These are phyloP conservation scores for Trichoderma aggressivum DNA, from an alignment of 2,329 filamentous ascomycete genomes.

Conservation along the genomic window DNA sequence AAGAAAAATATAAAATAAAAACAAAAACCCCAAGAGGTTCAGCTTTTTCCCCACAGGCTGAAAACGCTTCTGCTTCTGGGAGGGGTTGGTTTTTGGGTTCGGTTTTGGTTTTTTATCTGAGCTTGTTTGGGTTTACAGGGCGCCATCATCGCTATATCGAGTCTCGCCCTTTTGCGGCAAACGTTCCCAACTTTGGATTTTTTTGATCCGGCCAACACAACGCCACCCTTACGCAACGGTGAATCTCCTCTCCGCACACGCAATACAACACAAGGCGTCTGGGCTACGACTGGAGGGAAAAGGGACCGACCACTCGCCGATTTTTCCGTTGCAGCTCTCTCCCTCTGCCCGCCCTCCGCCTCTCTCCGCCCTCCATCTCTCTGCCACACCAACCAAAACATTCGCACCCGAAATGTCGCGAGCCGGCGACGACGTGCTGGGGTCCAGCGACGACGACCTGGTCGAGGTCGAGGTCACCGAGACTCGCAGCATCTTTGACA, in stretches of 20 bases:
- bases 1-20: not conserved
- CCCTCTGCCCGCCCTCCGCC: not conserved
- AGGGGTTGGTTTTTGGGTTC: not conserved
- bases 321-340: not conserved
- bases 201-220: not conserved
- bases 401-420: constrained; percentile 19
- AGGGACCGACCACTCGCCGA: not conserved
- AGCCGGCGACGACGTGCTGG: constrained; percentile 19
- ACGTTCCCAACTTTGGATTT: not conserved
- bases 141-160: not conserved
- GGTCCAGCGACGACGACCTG: constrained; percentile 33
- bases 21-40: not conserved
- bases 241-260: constrained; percentile 1
- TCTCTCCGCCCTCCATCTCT: not conserved
- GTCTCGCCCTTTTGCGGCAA: not conserved
- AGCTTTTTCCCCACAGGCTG: not conserved
- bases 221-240: constrained; percentile 1
- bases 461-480: constrained; percentile 31
- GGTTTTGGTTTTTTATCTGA: too few species aligned
- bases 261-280: too few species aligned
- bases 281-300: not conserved
- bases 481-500: constrained; percentile 8
- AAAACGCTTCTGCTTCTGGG: not conserved
- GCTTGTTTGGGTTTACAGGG: not conserved
- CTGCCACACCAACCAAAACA: not conserved